Conservation (phyloP, 164 flowering plant species). For the Vitis riparia region DNA sequence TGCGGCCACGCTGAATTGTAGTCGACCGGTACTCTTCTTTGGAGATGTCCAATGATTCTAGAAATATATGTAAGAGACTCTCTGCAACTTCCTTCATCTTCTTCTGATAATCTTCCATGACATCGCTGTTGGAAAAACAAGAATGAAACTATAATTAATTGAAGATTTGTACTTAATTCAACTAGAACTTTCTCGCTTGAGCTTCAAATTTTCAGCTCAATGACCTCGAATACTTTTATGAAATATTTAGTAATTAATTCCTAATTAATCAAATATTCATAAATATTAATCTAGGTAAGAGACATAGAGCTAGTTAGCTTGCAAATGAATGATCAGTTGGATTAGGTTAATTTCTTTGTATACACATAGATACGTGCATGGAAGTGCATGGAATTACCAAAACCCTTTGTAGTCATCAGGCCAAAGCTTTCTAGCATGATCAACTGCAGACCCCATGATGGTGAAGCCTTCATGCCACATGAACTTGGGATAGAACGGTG, state of each 20-base stretch:
- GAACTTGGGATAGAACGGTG: conserved; percentile 44
- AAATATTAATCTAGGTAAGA: too few relatives aligned
- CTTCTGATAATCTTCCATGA: conserved; percentile 46
- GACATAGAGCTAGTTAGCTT: too few relatives aligned
- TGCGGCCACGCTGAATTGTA: background rate
- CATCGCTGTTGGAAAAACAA: conserved; percentile 32
- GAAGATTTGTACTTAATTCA: background rate
- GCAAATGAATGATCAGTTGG: too few relatives aligned
- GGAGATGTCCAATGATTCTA: conserved; percentile 30
- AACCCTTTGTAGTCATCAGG: conserved; percentile 36
- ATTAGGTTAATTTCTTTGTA: background rate
- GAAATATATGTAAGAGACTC: conserved; percentile 27
- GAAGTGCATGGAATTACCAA: conserved; percentile 50
- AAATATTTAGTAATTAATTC: too few relatives aligned
- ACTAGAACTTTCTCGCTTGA: background rate
- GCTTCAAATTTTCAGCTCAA: background rate
- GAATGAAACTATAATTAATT: conserved; percentile 2
- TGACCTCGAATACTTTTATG: too few relatives aligned
- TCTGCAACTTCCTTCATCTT: conserved; percentile 41
- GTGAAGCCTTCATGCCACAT: conserved; percentile 81
- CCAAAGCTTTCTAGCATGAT: conserved; percentile 58
- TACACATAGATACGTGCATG: conserved; percentile 14
- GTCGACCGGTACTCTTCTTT: conserved; percentile 18
- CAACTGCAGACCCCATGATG: conserved; percentile 37
- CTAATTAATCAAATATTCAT: too few relatives aligned